Evolutionary conservation across 805 yeast species (phyloP).

Genomic region (Saccharomycopsis selenospora): DNA sequence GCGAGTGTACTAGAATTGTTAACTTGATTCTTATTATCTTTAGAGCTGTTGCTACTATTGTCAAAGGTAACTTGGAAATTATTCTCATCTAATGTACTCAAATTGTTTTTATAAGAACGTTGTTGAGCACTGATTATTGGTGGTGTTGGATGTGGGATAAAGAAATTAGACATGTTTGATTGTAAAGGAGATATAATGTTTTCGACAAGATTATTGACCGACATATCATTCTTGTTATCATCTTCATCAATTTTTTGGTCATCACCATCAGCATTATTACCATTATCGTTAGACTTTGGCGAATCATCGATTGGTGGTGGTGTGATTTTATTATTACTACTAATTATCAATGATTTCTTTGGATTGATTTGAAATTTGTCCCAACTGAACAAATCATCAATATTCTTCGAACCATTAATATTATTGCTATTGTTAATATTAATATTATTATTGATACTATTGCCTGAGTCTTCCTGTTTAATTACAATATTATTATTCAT

Average conservation of each 20-base stretch:
- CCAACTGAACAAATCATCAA: conserved; percentile 1
- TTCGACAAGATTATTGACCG: conserved; percentile 13
- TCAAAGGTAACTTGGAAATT: not conserved
- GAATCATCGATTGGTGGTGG: not conserved
- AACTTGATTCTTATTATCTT: not conserved
- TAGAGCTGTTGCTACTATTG: not conserved
- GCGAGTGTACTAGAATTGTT: not conserved
- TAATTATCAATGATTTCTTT: not conserved
- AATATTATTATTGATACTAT: not conserved
- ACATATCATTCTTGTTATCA: not conserved
- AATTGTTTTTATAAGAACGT: not conserved
- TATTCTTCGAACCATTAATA: not conserved
- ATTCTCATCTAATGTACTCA: not conserved
- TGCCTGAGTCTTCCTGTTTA: not conserved
- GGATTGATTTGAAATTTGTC: conserved; percentile 1
- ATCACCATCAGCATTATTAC: not conserved
- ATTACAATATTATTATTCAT: not conserved
- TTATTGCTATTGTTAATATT: not conserved
- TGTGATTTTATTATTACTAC: not conserved
- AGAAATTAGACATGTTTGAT: not conserved
- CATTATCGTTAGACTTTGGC: not conserved
- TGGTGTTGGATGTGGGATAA: not conserved
- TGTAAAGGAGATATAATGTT: conserved; percentile 15
- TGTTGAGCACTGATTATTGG: not conserved
- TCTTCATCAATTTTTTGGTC: not conserved